Evolutionary conservation across 805 yeast genomes (phyloP), one percentile per base, ranked within the genome.

Genomic region (Kuraishia floccosa): DNA sequence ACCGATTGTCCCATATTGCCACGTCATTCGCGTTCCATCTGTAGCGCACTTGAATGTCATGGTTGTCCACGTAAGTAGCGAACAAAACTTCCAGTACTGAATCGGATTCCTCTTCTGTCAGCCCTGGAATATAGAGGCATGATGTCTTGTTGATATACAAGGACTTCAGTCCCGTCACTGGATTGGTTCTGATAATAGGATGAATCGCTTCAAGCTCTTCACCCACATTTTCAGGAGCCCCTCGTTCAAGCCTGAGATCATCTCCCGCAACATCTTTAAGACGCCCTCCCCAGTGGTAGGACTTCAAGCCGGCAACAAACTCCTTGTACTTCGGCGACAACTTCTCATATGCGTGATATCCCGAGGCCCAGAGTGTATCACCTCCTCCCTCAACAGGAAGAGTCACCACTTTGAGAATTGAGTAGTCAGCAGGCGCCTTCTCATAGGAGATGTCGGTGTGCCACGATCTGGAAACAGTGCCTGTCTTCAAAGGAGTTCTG

Each of bases 161-260:
- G 1, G 74, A 54, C 49, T 74, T 75, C 69, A 72, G 62, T 27
- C 78, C 78, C 18, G 80, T 73, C 10, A 65, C 76, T 7, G 82
- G 81, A 41, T 76, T 76, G 24, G 78, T 70, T 53, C 80, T 64
- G 22, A 75, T 64, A 17, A 75, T 39, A 3, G 79, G 80, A 49
- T 75, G 82, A 35, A 62, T 68, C 48, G 76, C 62, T 39, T 63
- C 73, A 33, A 72, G 55, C 32, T 59, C 59, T 34, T 59, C 58
- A 12, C 63, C 64, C n/a, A 68, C 65, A 33, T 50, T 50, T 17
- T 70, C 56, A 15, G 72, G 73, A 18, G 58, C 56, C 15, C 60
- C 46, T 29, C 63, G 41, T 44, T 58, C 56, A 35, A 57, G 34
- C 39, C 60, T 63, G 10, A 39, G 38, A 38, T 63, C 64, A 8